phyloP scores from a whole-genome alignment of 2,329 filamentous ascomycete genomes.

The Aspergillus fumigatiaffinis region DNA sequence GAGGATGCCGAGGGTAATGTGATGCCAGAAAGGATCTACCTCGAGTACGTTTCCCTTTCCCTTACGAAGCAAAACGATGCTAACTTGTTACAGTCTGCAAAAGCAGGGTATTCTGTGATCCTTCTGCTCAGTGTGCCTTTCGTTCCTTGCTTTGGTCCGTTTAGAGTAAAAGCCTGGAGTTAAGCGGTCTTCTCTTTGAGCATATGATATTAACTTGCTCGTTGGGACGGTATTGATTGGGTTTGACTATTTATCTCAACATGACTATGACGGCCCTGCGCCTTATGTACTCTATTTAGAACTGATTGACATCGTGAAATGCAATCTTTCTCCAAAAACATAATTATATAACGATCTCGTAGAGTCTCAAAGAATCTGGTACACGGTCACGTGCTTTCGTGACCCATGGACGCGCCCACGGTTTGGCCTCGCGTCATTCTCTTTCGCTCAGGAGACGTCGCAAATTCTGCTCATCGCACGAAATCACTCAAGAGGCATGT shows the following conservation, averaged over 20 bases:
- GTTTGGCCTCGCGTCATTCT: constrained; percentile 3
- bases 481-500: neutral
- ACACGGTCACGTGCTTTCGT: constrained; percentile 29
- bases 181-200: constrained; percentile 20
- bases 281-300: neutral
- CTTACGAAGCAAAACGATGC: constrained; percentile 4
- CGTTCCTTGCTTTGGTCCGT: constrained; percentile 7
- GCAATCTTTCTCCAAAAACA: neutral
- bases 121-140: neutral
- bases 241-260: neutral
- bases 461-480: neutral
- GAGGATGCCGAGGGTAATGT: constrained; percentile 96
- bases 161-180: constrained; percentile 28
- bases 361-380: neutral
- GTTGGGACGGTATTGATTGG: neutral
- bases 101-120: constrained; percentile 78
- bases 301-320: neutral
- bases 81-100: constrained; percentile 54
- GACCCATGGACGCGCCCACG: constrained; percentile 26
- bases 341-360: neutral
- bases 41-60: constrained; percentile 53
- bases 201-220: constrained; percentile 5
- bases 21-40: constrained; percentile 98
- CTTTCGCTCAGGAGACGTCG: neutral
- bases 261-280: neutral